Evolutionary conservation across 176 grass and related monocot species (phyloP), one percentile per base, ranked within the genome.

Genomic region (Puya raimondii): DNA sequence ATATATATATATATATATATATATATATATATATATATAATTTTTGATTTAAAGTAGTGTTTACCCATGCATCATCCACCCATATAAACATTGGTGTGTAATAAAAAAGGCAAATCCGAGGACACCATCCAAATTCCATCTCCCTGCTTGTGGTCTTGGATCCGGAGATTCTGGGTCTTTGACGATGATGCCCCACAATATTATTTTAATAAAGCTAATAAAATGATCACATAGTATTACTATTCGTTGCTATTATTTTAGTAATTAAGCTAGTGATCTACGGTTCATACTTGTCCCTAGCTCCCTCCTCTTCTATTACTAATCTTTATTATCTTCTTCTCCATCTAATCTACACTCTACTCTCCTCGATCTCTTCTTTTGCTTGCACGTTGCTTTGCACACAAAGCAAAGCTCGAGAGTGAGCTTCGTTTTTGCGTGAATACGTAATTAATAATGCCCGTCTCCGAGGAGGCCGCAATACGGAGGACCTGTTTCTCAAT

Each of bases 121-220:
- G 33, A 42, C 33, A 42, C 33, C 4, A 42, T 42, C 33, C 33
- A 42, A 42, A 42, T 42, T 42, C 33, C 33, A 42, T 42, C 33
- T 42, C 72, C 82, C 76, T 82, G 71, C 79, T 64, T 72, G 75
- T 73, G 83, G 76, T 78, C 83, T 85, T 74, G 87, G 87, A 90
- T 90, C 87, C 87, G 87, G 87, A 90, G 87, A 90, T 86, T 86
- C 77, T 72, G 80, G 69, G 72, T 58, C 70, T 12, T 64, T 53
- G n/a, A 21, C 47, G 9, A 59, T 4, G 12, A 51, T 3, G 23
- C 23, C 49, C 61, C 77, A 80, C 50, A 77, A 48, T 74, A 20
- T 66, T 22, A 53, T n/a, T 78, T 15, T 9, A 14, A 13, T 70
- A 69, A 21, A 23, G 16, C 16, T 51, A 69, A 16, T 51, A 69